These are phyloP conservation scores for Ulvella scutata DNA, from an alignment of 139 green algal genomes.

Conservation along the genomic window DNA sequence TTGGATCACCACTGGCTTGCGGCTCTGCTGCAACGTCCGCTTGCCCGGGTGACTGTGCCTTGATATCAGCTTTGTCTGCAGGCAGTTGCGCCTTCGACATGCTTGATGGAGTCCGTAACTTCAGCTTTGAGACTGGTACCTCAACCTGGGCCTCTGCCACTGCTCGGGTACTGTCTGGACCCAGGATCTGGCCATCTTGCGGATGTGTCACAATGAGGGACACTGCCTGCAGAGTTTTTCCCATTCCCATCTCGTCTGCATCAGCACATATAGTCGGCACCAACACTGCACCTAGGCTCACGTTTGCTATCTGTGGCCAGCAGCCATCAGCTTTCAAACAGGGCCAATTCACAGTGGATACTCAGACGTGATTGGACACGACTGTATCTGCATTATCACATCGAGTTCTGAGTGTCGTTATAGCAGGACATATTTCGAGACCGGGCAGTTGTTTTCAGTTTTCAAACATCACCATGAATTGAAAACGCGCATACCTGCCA, in stretches of 20 bases:
- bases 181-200: background rate
- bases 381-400: too few species aligned
- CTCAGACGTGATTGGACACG: too few species aligned
- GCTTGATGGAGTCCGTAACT: background rate
- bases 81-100: constrained; percentile 3
- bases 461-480: background rate
- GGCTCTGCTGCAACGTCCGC: too few species aligned
- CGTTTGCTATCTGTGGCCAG: too few species aligned
- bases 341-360: too few species aligned
- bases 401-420: too few species aligned
- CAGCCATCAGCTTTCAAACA: too few species aligned
- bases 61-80: constrained; percentile 3
- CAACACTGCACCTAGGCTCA: background rate
- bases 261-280: background rate
- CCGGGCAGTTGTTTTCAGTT: background rate
- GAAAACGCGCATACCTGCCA: constrained; percentile 49
- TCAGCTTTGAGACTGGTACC: too few species aligned
- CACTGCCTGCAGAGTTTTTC: constrained; percentile 38
- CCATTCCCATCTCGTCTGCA: constrained; percentile 73
- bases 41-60: too few species aligned
- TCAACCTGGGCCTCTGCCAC: too few species aligned
- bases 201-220: background rate
- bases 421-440: too few species aligned
- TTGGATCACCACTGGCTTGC: too few species aligned
- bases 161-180: background rate